Evolutionary conservation across 2,329 filamentous ascomycete species (phyloP).

Genomic region (Madurella mycetomatis): DNA sequence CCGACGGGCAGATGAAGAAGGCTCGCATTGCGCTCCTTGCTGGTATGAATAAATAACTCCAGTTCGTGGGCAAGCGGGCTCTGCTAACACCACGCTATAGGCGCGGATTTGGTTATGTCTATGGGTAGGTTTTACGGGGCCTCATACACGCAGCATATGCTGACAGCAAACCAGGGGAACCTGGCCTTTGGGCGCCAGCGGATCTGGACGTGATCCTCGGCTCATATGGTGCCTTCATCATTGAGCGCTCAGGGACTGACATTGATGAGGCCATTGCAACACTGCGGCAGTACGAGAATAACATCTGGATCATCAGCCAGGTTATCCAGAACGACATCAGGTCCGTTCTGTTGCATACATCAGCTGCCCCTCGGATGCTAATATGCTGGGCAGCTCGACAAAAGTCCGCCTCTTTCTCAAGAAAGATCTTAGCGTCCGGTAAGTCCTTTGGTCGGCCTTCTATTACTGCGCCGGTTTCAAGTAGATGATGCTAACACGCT

Average conservation of each 20-base stretch:
- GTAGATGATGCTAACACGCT: not conserved
- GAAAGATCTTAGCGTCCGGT: constrained; percentile 74
- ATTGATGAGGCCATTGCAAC: constrained; percentile 82
- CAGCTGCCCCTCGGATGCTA: not conserved
- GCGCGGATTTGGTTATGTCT: constrained; percentile 60
- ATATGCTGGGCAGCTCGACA: constrained; percentile 57
- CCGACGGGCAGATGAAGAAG: constrained; percentile 61
- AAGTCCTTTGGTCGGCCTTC: constrained; percentile 36
- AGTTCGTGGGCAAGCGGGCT: not conserved
- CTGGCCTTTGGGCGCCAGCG: constrained; percentile 74
- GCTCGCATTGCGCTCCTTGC: constrained; percentile 77
- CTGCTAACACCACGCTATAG: constrained; percentile 31
- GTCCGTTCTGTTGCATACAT: constrained; percentile 34
- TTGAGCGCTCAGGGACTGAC: constrained; percentile 85
- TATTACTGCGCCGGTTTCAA: not conserved
- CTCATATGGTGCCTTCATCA: constrained; percentile 75
- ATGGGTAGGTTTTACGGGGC: constrained; percentile 19
- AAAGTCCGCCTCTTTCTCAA: constrained; percentile 78
- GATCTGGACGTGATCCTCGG: constrained; percentile 87
- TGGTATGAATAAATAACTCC: constrained; percentile 4
- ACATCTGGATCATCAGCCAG: constrained; percentile 83
- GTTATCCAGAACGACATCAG: constrained; percentile 83
- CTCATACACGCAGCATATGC: constrained; percentile 23
- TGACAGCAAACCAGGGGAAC: constrained; percentile 61
- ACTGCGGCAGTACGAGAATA: constrained; percentile 76